Evolutionary conservation across 78 protist genomes (phyloP).

Genomic region (slime mould (Dictyostelium discoideum)): DNA sequence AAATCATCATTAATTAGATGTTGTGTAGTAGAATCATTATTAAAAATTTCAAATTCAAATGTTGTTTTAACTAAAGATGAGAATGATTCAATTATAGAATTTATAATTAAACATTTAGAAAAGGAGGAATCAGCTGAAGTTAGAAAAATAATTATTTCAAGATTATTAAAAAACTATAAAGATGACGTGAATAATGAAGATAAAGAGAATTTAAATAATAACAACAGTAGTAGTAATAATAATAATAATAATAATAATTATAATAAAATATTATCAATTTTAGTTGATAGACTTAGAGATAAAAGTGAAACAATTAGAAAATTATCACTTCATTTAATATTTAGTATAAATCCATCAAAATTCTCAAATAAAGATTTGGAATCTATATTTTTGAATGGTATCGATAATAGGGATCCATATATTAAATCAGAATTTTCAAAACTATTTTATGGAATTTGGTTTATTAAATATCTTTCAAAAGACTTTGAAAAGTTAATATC

Average conservation of each 20-base stretch:
- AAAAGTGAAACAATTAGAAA: background rate
- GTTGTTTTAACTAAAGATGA: background rate
- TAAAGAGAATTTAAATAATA: background rate
- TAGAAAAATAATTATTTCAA: background rate
- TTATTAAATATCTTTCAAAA: background rate
- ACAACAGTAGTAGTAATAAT: no score
- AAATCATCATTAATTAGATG: background rate
- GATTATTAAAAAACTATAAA: background rate
- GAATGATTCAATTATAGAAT: background rate
- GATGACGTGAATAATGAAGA: background rate
- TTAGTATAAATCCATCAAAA: background rate
- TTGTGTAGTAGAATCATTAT: background rate
- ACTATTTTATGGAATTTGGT: background rate
- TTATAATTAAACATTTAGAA: background rate
- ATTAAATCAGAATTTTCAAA: background rate
- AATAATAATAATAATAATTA: no score
- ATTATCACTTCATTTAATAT: background rate
- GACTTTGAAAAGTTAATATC: background rate
- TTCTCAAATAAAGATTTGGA: background rate
- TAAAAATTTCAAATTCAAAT: background rate
- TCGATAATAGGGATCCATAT: background rate
- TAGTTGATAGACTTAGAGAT: background rate
- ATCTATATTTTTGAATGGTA: background rate
- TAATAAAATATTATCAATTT: background rate
- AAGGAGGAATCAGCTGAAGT: background rate